These are phyloP conservation scores for Quercus phellos DNA, from an alignment of 331 rosid genomes.

Conservation along the genomic window DNA sequence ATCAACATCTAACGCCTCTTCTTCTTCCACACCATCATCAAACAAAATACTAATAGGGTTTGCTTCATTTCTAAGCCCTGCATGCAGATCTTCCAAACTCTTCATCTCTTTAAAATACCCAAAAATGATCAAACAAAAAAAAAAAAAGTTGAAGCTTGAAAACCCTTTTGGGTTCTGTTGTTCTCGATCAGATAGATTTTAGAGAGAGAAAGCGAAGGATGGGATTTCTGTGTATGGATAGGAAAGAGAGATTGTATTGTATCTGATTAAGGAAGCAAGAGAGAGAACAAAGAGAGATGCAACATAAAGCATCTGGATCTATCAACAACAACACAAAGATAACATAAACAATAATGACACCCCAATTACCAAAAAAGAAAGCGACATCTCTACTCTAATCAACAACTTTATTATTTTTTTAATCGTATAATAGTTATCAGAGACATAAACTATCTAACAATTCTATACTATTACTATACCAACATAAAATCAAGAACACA, in stretches of 20 bases:
- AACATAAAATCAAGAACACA: background rate
- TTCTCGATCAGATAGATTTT: slow-evolving; percentile 7
- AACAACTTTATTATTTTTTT: background rate
- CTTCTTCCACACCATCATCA: slow-evolving; percentile 24
- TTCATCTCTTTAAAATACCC: slow-evolving; percentile 7
- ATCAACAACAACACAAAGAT: slow-evolving; percentile 19
- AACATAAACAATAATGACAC: slow-evolving; percentile 14
- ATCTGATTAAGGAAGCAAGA: slow-evolving; percentile 62
- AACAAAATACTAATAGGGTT: slow-evolving; percentile 18
- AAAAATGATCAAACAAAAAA: background rate
- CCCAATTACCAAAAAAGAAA: slow-evolving; percentile 21
- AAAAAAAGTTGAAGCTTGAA: slow-evolving; percentile 1
- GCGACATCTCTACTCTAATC: slow-evolving; percentile 34
- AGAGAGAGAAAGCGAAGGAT: slow-evolving; percentile 15
- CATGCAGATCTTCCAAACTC: slow-evolving; percentile 52
- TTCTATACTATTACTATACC: background rate
- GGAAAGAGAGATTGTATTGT: slow-evolving; percentile 39
- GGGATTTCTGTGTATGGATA: slow-evolving; percentile 37
- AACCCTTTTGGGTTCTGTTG: slow-evolving; percentile 17
- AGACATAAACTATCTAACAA: slow-evolving; percentile 9
- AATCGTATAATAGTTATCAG: slow-evolving; percentile 10
- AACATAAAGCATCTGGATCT: slow-evolving; percentile 72
- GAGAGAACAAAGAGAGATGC: slow-evolving; percentile 45
- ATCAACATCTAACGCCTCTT: slow-evolving; percentile 19
- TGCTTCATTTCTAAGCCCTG: slow-evolving; percentile 23